A percentile compares a stretch with the other conserved stretches of the same genome.
Evolutionary conservation across 1,284 basidiomycete genomes (phyloP).

Genomic region (Inonotus hispidus): DNA sequence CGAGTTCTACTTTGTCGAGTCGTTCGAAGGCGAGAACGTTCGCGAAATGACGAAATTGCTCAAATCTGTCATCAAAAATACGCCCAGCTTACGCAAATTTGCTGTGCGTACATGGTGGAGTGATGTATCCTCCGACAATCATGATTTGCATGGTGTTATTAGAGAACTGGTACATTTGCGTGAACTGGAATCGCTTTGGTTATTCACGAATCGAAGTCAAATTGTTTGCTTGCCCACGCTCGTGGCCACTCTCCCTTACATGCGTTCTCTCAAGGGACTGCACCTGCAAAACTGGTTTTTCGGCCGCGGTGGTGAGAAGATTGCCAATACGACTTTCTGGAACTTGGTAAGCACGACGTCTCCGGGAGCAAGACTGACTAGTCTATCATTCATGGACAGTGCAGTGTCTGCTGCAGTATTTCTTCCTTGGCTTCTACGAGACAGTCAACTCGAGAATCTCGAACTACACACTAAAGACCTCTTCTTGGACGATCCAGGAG

Average conservation of each 20-base stretch:
- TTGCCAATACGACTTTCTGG: background rate
- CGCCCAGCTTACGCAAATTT: background rate
- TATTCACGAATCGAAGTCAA: background rate
- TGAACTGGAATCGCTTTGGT: background rate
- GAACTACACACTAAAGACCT: slow-evolving; percentile 2
- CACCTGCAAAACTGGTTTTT: background rate
- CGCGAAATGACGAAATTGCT: background rate
- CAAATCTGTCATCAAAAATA: background rate
- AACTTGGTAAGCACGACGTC: background rate
- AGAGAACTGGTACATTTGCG: background rate
- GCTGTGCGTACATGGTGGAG: background rate
- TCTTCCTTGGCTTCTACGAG: background rate
- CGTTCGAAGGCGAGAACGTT: background rate
- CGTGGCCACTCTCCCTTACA: background rate
- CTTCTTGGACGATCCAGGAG: background rate
- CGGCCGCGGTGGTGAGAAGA: background rate
- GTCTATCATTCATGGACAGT: background rate
- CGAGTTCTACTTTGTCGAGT: slow-evolving; percentile 1
- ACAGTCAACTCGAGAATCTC: background rate
- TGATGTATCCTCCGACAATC: background rate
- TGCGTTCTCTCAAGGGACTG: background rate
- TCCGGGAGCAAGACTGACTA: background rate
- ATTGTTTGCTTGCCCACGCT: background rate
- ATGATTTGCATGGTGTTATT: background rate
- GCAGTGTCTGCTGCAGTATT: background rate